Evolutionary conservation across 2,329 filamentous ascomycete genomes (phyloP).

Genomic region (Alternaria conjuncta): DNA sequence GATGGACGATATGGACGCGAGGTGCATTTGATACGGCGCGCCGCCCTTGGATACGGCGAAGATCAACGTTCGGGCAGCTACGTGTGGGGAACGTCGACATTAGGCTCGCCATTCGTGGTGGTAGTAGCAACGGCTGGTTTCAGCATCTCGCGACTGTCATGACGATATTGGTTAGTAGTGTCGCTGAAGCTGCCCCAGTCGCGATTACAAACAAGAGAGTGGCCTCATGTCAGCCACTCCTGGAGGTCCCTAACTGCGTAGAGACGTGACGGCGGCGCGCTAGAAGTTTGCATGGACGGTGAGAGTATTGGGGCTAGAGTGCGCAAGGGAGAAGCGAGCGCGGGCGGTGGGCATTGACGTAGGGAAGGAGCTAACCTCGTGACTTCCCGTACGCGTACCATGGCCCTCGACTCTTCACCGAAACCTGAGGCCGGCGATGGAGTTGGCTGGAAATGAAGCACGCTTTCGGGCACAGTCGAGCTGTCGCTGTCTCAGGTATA

Average conservation of each 20-base stretch:
- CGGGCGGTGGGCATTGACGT: conserved; percentile 9
- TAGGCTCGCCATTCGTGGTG: not conserved
- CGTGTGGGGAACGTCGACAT: not conserved
- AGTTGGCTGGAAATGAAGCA: conserved; percentile 10
- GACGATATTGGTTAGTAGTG: not conserved
- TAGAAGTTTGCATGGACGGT: conserved; percentile 9
- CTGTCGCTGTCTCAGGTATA: conserved; percentile 33
- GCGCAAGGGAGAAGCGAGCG: not conserved
- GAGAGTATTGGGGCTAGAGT: conserved; percentile 6
- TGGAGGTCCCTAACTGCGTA: not conserved
- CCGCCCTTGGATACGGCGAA: not conserved
- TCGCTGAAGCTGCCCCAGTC: not conserved
- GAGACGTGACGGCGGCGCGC: not conserved
- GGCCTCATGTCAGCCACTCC: not conserved
- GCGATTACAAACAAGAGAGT: not conserved
- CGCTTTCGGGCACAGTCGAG: conserved; percentile 18
- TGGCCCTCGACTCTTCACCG: conserved; percentile 1
- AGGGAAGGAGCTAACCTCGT: conserved; percentile 2
- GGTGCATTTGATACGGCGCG: not conserved
- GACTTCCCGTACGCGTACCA: not conserved
- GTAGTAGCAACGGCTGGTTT: not conserved
- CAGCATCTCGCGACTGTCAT: conserved; percentile 2
- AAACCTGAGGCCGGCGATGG: conserved; percentile 18
- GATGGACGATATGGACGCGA: not conserved
- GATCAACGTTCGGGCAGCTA: conserved; percentile 10